These are phyloP conservation scores for Thermoascus crustaceus DNA, from an alignment of 2,329 filamentous ascomycete genomes.

Conservation along the genomic window DNA sequence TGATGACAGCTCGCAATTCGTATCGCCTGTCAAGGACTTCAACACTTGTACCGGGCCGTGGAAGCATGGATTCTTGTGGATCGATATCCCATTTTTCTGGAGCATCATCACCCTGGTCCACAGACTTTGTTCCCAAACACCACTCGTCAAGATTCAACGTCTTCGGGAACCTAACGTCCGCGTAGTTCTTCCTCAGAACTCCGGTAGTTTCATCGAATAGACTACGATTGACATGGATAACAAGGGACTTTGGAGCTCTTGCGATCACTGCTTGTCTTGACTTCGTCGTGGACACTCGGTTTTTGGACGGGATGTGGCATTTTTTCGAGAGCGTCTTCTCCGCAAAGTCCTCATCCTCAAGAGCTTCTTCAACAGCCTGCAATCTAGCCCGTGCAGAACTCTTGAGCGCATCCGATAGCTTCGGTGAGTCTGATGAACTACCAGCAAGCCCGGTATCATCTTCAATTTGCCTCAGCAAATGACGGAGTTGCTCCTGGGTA, in stretches of 20 bases:
- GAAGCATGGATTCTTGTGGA: constrained; percentile 65
- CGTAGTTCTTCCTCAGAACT: constrained; percentile 72
- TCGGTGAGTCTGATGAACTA: constrained; percentile 16
- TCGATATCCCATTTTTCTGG: constrained; percentile 64
- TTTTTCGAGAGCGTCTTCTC: constrained; percentile 56
- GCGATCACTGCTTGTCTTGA: constrained; percentile 83
- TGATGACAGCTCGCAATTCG: constrained; percentile 73
- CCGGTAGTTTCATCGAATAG: constrained; percentile 81
- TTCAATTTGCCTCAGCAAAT: constrained; percentile 33
- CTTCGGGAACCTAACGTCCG: constrained; percentile 67
- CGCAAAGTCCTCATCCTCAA: constrained; percentile 73
- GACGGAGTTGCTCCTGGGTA: constrained; percentile 46
- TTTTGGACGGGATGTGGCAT: constrained; percentile 59
- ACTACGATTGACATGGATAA: constrained; percentile 84
- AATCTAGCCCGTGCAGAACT: constrained; percentile 47
- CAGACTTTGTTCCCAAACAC: constrained; percentile 59
- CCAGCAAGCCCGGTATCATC: constrained; percentile 25
- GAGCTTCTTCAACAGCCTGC: constrained; percentile 56
- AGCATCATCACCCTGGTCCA: constrained; percentile 22
- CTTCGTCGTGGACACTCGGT: constrained; percentile 70
- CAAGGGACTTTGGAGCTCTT: constrained; percentile 69
- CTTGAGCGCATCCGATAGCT: constrained; percentile 30
- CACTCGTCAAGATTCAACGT: constrained; percentile 71
- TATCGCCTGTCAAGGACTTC: constrained; percentile 50
- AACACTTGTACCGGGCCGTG: constrained; percentile 48